Evolutionary conservation across 1,139 yeast species (phyloP).

Genomic region (Hansenula lynferdii): DNA sequence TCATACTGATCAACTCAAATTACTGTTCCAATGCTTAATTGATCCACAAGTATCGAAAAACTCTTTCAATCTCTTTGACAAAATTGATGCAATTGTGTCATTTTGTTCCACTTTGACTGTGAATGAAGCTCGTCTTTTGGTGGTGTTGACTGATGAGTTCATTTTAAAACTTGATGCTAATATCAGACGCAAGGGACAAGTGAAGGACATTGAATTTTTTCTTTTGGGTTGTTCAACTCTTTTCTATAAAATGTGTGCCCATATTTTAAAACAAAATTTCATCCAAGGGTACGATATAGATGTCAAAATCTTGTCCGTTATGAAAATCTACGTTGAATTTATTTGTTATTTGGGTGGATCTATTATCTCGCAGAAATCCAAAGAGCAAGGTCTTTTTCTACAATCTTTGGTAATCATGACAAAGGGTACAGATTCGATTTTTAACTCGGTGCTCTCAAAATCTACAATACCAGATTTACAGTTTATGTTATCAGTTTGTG

Average conservation of each 20-base stretch:
- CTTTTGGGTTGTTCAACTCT: conserved; percentile 13
- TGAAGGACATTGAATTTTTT: conserved; percentile 16
- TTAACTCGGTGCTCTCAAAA: background rate
- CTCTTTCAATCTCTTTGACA: conserved; percentile 4
- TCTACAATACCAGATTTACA: background rate
- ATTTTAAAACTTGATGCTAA: conserved; percentile 12
- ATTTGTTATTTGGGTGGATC: conserved; percentile 8
- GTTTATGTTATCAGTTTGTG: background rate
- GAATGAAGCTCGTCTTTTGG: conserved; percentile 9
- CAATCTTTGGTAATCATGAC: background rate
- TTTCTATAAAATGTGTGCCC: conserved; percentile 11
- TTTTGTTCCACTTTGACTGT: conserved; percentile 10
- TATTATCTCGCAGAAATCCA: conserved; percentile 5
- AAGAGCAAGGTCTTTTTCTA: background rate
- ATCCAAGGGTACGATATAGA: conserved; percentile 12
- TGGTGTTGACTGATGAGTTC: conserved; percentile 15
- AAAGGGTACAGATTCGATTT: background rate
- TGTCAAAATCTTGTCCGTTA: conserved; percentile 6
- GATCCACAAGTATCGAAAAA: conserved; percentile 3
- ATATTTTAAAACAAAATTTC: conserved; percentile 8
- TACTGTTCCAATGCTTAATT: conserved; percentile 8
- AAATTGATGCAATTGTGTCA: conserved; percentile 9
- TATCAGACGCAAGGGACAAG: conserved; percentile 14
- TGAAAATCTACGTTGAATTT: conserved; percentile 11
- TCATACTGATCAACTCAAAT: conserved; percentile 9